phyloP scores from a whole-genome alignment of 495 filamentous ascomycete species.

The Xylona heveae region DNA sequence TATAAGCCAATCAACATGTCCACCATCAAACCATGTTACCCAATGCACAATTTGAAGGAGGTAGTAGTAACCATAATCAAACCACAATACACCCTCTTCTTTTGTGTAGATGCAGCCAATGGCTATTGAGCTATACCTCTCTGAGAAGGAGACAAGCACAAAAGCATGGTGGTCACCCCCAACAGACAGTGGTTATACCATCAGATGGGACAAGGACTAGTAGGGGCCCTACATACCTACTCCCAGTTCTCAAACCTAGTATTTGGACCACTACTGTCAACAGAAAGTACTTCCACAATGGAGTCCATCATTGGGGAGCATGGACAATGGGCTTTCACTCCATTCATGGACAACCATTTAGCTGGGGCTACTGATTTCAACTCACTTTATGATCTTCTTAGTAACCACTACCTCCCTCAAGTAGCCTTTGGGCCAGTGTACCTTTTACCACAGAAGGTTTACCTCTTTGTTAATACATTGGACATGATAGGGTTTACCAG shows the following conservation, averaged over 20 bases:
- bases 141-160: slow-evolving; percentile 1
- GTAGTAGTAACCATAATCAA: slow-evolving; percentile 4
- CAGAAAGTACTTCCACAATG: not conserved
- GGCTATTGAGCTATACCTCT: slow-evolving; percentile 2
- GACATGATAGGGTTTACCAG: slow-evolving; percentile 1
- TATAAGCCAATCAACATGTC: slow-evolving; percentile 5
- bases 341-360: slow-evolving; percentile 2
- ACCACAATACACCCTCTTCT: not conserved
- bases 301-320: not conserved
- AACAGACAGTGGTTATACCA: slow-evolving; percentile 1
- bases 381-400: not conserved
- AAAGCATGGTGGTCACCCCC: not conserved
- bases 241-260: slow-evolving; percentile 3
- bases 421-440: slow-evolving; percentile 1
- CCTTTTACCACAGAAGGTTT: not conserved
- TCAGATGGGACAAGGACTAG: slow-evolving; percentile 4
- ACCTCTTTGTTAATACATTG: not conserved
- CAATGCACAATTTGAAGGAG: slow-evolving; percentile 5
- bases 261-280: slow-evolving; percentile 1
- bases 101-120: slow-evolving; percentile 2
- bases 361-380: slow-evolving; percentile 1
- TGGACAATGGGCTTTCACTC: too few species aligned
- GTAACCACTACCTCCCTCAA: not conserved
- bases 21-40: slow-evolving; percentile 6
- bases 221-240: slow-evolving; percentile 3